Percentiles rank a stretch among this genome's conserved stretches.
Evolutionary conservation across 1,284 basidiomycete genomes (phyloP).

Genomic region (Lentinula novae-zelandiae): DNA sequence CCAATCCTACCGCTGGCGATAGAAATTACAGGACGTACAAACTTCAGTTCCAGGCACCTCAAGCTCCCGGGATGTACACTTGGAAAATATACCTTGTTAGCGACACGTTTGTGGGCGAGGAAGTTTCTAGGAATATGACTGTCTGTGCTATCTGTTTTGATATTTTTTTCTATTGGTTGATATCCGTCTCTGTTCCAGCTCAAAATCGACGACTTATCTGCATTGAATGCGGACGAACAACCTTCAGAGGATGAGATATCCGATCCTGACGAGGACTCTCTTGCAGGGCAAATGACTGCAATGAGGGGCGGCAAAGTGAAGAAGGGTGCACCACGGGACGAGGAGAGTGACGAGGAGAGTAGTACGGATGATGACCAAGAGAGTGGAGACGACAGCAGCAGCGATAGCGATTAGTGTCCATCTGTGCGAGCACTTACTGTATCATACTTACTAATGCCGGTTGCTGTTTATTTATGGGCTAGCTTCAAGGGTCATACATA

Average conservation of each 20-base stretch:
- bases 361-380: conserved; percentile 29
- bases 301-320: conserved; percentile 94
- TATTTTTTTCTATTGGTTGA: not conserved
- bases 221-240: conserved; percentile 55
- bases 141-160: conserved; percentile 38
- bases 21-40: conserved; percentile 81
- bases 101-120: conserved; percentile 88
- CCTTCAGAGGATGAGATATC: conserved; percentile 88
- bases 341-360: conserved; percentile 39
- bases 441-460: not conserved
- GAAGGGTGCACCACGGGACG: conserved; percentile 47
- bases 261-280: conserved; percentile 90
- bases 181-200: conserved; percentile 47
- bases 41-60: conserved; percentile 94
- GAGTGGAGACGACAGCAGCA: conserved; percentile 32
- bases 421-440: not conserved
- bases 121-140: conserved; percentile 68
- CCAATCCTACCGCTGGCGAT: conserved; percentile 47
- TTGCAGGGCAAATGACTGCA: conserved; percentile 97
- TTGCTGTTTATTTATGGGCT: not conserved
- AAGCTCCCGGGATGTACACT: conserved; percentile 79
- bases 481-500: too few species aligned
- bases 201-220: conserved; percentile 73
- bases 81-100: conserved; percentile 87
- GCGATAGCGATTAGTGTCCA: conserved; percentile 36